These are phyloP conservation scores for Schizothecium vesticola DNA, from an alignment of 495 filamentous ascomycete species.

Conservation along the genomic window DNA sequence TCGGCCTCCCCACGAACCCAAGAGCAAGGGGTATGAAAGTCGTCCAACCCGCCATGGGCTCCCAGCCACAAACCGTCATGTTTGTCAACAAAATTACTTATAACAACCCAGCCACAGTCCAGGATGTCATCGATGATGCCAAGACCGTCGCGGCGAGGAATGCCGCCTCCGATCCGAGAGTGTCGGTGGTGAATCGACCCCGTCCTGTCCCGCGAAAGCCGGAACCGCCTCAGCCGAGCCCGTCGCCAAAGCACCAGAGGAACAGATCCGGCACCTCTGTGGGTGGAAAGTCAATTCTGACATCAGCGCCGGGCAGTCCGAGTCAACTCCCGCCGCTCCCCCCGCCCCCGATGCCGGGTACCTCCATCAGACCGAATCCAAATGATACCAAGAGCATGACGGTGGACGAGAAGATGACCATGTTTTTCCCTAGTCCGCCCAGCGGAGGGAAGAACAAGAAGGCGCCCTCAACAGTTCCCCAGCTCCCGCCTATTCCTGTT, in stretches of 20 bases:
- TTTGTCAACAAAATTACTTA: conserved; percentile 50
- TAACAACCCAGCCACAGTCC: conserved; percentile 41
- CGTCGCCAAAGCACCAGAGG: conserved; percentile 31
- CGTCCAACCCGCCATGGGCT: conserved; percentile 23
- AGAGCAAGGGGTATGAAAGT: conserved; percentile 37
- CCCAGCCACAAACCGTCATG: conserved; percentile 45
- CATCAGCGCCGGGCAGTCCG: conserved; percentile 42
- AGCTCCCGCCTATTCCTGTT: conserved; percentile 35
- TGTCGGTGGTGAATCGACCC: conserved; percentile 46
- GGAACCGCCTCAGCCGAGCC: conserved; percentile 31
- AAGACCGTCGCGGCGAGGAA: conserved; percentile 24
- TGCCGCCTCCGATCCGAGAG: conserved; percentile 18
- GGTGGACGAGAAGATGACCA: conserved; percentile 46
- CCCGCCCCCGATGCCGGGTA: conserved; percentile 35
- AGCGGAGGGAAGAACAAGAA: conserved; percentile 24
- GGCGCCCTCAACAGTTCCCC: conserved; percentile 40
- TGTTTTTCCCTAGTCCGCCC: conserved; percentile 42
- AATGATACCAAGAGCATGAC: conserved; percentile 52
- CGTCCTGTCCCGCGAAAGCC: conserved; percentile 47
- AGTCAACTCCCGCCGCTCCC: conserved; percentile 44
- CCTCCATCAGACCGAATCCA: conserved; percentile 28
- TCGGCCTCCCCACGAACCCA: conserved; percentile 47
- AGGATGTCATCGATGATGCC: conserved; percentile 40
- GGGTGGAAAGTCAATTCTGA: conserved; percentile 40
- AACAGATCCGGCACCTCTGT: conserved; percentile 42